Conservation (phyloP, 108 stramenopile species). For the Seminavis robusta region DNA sequence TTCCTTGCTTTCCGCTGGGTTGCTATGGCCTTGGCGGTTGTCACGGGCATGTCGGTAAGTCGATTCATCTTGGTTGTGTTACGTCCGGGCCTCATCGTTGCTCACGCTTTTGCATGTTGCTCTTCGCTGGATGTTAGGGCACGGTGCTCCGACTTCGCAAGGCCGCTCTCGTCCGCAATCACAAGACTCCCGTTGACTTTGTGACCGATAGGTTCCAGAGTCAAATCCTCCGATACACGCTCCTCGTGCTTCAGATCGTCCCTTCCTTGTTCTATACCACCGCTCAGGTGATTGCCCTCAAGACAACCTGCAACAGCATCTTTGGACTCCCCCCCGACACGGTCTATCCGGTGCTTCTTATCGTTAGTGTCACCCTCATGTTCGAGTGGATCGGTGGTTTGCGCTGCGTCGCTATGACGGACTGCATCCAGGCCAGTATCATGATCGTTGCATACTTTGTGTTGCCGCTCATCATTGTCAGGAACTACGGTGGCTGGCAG, state of each 20-base stretch:
- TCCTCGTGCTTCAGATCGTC: conserved; percentile 29
- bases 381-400: conserved; percentile 43
- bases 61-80: too few relatives aligned
- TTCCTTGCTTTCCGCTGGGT: conserved; percentile 22
- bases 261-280: conserved; percentile 26
- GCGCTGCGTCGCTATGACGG: too few relatives aligned
- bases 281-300: conserved; percentile 29
- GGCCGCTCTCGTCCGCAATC: conserved; percentile 20
- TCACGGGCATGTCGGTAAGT: conserved; percentile 22
- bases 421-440: too few relatives aligned
- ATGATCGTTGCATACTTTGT: conserved; percentile 15
- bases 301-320: conserved; percentile 27
- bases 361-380: conserved; percentile 21
- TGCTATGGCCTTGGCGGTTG: conserved; percentile 2
- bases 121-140: conserved; percentile 19
- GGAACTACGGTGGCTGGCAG: conserved; percentile 23
- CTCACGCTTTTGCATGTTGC: too few relatives aligned
- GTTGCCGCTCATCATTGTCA: conserved; percentile 12
- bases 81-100: too few relatives aligned
- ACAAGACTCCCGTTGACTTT: conserved; percentile 36
- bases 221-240: conserved; percentile 24
- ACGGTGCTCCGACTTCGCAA: conserved; percentile 30
- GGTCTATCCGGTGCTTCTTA: conserved; percentile 21
- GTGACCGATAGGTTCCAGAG: conserved; percentile 38
- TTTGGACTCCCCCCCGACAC: conserved; percentile 22